A percentile compares a stretch with the other conserved stretches of the same genome.
Evolutionary conservation across 257 asterid species (phyloP).

Genomic region (Agastache rugosa): DNA sequence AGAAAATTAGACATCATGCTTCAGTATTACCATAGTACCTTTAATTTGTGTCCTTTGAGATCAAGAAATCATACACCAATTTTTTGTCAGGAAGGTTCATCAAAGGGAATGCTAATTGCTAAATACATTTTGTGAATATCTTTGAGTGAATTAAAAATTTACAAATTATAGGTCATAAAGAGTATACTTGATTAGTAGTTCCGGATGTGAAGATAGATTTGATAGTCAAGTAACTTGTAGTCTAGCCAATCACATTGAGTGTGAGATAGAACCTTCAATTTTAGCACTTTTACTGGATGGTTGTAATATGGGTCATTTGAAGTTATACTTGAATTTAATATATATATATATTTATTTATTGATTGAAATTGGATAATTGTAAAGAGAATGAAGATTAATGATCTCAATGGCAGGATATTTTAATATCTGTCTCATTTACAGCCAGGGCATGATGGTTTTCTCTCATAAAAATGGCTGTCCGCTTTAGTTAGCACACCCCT

Average conservation of each 20-base stretch:
- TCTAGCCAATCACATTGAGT: not conserved
- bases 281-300: not conserved
- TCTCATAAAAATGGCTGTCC: not conserved
- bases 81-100: no score
- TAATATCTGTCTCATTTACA: not conserved
- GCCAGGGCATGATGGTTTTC: not conserved
- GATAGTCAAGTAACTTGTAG: not conserved
- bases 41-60: no score
- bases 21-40: no score
- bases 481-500: not conserved
- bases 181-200: not conserved
- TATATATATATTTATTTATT: not conserved
- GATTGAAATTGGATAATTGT: not conserved
- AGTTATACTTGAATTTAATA: not conserved
- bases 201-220: not conserved
- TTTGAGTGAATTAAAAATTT: no score
- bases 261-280: not conserved
- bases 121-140: not conserved
- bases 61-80: no score
- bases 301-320: not conserved
- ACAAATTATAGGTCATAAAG: not conserved
- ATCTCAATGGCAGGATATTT: not conserved
- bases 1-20: no score
- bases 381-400: not conserved
- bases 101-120: no score